These are phyloP conservation scores for Mortierella sp. DNA, from an alignment of 371 early-diverging fungal genomes.

Conservation along the genomic window DNA sequence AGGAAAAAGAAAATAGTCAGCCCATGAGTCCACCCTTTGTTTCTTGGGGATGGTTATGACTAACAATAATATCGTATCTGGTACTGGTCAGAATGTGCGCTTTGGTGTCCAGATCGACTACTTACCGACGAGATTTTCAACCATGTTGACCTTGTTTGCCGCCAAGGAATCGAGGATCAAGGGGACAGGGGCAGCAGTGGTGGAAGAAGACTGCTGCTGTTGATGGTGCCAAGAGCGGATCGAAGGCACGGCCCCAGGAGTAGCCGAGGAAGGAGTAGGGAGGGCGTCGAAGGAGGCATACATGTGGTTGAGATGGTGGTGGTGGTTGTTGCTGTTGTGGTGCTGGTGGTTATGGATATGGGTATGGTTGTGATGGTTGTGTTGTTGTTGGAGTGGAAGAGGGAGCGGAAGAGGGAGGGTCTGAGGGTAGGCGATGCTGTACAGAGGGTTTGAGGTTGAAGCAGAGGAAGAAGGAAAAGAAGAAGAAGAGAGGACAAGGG, in stretches of 20 bases:
- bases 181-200: conserved; percentile 11
- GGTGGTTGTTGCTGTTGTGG: conserved; percentile 2
- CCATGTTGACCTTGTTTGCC: conserved; percentile 46
- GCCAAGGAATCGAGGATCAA: conserved; percentile 47
- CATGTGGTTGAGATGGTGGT: conserved; percentile 57
- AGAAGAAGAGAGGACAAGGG: conserved; percentile 24
- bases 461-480: conserved; percentile 21
- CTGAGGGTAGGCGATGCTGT: conserved; percentile 36
- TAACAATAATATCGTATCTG: no score
- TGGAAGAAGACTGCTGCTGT: not conserved
- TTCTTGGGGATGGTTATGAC: no score
- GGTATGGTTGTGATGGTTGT: conserved; percentile 11
- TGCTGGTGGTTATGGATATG: conserved; percentile 14
- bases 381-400: conserved; percentile 22
- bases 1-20: not conserved
- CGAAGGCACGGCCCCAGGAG: conserved; percentile 34
- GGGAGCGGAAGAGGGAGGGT: conserved; percentile 29
- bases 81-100: not conserved
- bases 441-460: conserved; percentile 33
- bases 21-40: not conserved
- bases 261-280: conserved; percentile 41
- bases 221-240: conserved; percentile 48
- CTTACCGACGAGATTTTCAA: conserved; percentile 56
- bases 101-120: conserved; percentile 6
- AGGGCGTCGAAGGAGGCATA: conserved; percentile 30